Evolutionary conservation across 2,329 filamentous ascomycete species (phyloP), one percentile per base, ranked within the genome.

Genomic region (Pseudocercospora fijiensis): DNA sequence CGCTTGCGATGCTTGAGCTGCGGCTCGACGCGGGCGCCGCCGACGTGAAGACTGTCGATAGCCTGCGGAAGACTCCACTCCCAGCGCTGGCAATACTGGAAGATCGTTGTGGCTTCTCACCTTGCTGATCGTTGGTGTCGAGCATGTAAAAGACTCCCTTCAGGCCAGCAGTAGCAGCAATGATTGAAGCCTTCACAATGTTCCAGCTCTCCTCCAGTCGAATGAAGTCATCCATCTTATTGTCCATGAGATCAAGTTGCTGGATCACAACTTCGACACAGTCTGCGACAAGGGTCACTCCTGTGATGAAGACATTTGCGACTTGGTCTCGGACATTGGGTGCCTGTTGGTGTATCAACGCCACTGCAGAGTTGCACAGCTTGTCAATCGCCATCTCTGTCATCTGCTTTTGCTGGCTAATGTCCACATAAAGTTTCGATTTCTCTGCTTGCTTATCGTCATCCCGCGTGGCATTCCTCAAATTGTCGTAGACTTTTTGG

Each of bases 141-240:
- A 82, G 80, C 61, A 81, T 77, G 63, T 75, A 79, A 72, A 81
- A 81, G 62, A 82, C 77, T 11, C 79, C 78, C 47, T 78, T 78
- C 1, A 82, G 70, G 10, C 78, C 79, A 5, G 78, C 76, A 33
- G 79, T 76, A 33, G 78, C 75, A 8, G 76, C 73, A 37, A 78
- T 74, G 2, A 79, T 76, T 0, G 78, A 76, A 8, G 74, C 76
- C 61, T 81, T 78, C 47, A 81, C 79, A 9, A 69, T 75, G 22
- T 73, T 77, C 76, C 77, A 81, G 45, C 76, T 75, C 61, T 80
- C 79, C 62, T 82, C 79, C 8, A 81, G 73, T 2, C 77, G 76
- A 61, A 81, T 80, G 65, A 80, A 80, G 69, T 82, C 79, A 61
- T 79, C 74, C 53, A 80, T 72, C 66, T 75, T 76, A 4, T 73